These are phyloP conservation scores for Musa beccarii DNA, from an alignment of 176 grass and related monocot genomes.

Conservation along the genomic window DNA sequence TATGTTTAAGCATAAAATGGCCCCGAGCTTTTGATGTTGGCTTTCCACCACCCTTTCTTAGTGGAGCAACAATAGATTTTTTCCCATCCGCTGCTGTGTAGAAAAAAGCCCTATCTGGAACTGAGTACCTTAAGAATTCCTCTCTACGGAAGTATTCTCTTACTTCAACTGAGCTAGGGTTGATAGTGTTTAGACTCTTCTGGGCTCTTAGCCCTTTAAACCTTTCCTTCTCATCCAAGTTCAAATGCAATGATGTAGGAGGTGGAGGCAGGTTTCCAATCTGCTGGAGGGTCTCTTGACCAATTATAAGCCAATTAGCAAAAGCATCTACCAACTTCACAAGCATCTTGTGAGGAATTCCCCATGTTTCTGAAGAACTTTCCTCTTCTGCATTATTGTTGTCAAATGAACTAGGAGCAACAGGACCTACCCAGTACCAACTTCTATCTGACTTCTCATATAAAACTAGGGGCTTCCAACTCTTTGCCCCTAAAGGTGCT, in stretches of 20 bases:
- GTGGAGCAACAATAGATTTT: constrained; percentile 91
- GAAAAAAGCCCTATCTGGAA: constrained; percentile 97
- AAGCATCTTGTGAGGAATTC: constrained; percentile 99
- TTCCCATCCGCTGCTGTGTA: constrained; percentile 94
- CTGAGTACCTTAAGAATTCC: constrained; percentile 92
- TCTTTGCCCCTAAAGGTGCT: constrained; percentile 90
- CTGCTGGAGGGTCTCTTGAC: constrained; percentile 95
- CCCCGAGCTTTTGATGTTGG: constrained; percentile 95
- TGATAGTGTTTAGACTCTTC: constrained; percentile 93
- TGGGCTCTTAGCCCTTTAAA: constrained; percentile 97
- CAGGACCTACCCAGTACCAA: constrained; percentile 77
- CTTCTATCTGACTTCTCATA: constrained; percentile 88
- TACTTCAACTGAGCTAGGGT: constrained; percentile 70
- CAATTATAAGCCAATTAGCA: constrained; percentile 98
- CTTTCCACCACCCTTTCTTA: constrained; percentile 93
- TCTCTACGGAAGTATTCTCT: constrained; percentile 79
- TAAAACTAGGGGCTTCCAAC: constrained; percentile 70
- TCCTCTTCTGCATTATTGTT: constrained; percentile 67
- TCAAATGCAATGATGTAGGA: constrained; percentile 65
- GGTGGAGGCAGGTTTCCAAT: constrained; percentile 87
- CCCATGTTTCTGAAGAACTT: constrained; percentile 88
- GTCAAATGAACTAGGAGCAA: constrained; percentile 33
- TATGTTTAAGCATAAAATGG: constrained; percentile 91
- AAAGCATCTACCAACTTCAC: constrained; percentile 98
- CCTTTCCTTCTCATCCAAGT: constrained; percentile 84